phyloP scores from a whole-genome alignment of 75 land plant genomes.

The Sequoia sempervirens region DNA sequence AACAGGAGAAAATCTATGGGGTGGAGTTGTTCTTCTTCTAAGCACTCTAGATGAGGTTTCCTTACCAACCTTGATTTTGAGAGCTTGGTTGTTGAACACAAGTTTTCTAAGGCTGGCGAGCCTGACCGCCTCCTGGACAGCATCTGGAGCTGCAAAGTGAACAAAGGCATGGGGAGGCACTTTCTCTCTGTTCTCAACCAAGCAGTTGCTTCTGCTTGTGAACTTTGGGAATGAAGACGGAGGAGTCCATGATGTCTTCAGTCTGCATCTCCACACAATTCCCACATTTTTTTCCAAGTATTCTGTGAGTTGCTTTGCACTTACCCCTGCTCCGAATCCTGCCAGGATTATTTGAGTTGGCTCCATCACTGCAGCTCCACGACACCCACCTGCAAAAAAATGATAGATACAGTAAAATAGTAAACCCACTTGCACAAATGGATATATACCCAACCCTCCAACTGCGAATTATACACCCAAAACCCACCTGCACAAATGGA shows the following conservation, averaged over 20 bases:
- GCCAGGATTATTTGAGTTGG: conserved; percentile 67
- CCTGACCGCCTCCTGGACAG: conserved; percentile 32
- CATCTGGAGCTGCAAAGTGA: conserved; percentile 63
- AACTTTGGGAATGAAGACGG: conserved; percentile 44
- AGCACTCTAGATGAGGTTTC: conserved; percentile 34
- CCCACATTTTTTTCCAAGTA: conserved; percentile 23
- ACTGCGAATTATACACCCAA: too few species aligned
- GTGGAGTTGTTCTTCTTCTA: conserved; percentile 27
- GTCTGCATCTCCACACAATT: conserved; percentile 61
- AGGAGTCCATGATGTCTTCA: conserved; percentile 26
- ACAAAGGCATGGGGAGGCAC: conserved; percentile 84
- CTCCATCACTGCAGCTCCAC: conserved; percentile 14
- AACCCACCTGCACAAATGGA: too few species aligned
- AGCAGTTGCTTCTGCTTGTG: neutral
- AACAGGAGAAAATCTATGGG: conserved; percentile 44
- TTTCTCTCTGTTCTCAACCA: conserved; percentile 2
- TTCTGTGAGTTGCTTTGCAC: conserved; percentile 37
- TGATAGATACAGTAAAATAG: too few species aligned
- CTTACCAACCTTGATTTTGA: conserved; percentile 38
- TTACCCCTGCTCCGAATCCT: conserved; percentile 39
- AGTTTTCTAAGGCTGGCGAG: conserved; percentile 1
- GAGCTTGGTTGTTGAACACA: conserved; percentile 3
- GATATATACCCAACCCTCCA: too few species aligned
- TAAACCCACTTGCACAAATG: too few species aligned
- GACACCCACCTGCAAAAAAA: too few species aligned